Conservation (phyloP, 768 basidiomycete species). For the Lactarius vividus region DNA sequence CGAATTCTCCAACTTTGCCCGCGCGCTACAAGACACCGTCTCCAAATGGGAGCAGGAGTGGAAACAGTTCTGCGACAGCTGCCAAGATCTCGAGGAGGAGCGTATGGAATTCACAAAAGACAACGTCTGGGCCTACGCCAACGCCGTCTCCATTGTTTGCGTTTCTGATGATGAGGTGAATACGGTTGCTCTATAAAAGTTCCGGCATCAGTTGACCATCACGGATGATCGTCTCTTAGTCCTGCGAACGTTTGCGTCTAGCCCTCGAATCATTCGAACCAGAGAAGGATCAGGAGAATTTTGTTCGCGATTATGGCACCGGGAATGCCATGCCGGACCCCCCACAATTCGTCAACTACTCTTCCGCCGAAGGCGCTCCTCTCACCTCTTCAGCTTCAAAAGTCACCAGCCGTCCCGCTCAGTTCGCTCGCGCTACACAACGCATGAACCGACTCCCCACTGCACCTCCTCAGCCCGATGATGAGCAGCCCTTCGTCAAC, state of each 20-base stretch:
- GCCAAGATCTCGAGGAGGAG: slow-evolving; percentile 95
- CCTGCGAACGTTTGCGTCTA: slow-evolving; percentile 85
- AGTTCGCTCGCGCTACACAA: slow-evolving; percentile 47
- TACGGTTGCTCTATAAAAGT: slow-evolving; percentile 13
- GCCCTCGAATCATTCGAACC: slow-evolving; percentile 88
- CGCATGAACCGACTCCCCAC: slow-evolving; percentile 32
- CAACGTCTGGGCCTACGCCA: slow-evolving; percentile 94
- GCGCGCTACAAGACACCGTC: slow-evolving; percentile 72
- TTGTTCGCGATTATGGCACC: slow-evolving; percentile 86
- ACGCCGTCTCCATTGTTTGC: slow-evolving; percentile 93
- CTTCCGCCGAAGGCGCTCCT: slow-evolving; percentile 50
- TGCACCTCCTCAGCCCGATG: slow-evolving; percentile 38
- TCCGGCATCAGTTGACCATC: slow-evolving; percentile 7
- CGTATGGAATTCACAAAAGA: slow-evolving; percentile 94
- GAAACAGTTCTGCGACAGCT: slow-evolving; percentile 91
- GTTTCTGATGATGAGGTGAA: slow-evolving; percentile 92
- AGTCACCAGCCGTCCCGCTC: slow-evolving; percentile 55
- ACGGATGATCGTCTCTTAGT: slow-evolving; percentile 45
- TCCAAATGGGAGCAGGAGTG: slow-evolving; percentile 90
- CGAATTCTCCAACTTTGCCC: slow-evolving; percentile 87
- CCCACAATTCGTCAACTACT: slow-evolving; percentile 82
- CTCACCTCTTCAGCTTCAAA: slow-evolving; percentile 58
- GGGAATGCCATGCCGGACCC: slow-evolving; percentile 86
- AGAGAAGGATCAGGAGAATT: slow-evolving; percentile 82
- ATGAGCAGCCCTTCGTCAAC: slow-evolving; percentile 50